phyloP scores from a whole-genome alignment of 805 yeast species.

The Lipomyces kockii region DNA sequence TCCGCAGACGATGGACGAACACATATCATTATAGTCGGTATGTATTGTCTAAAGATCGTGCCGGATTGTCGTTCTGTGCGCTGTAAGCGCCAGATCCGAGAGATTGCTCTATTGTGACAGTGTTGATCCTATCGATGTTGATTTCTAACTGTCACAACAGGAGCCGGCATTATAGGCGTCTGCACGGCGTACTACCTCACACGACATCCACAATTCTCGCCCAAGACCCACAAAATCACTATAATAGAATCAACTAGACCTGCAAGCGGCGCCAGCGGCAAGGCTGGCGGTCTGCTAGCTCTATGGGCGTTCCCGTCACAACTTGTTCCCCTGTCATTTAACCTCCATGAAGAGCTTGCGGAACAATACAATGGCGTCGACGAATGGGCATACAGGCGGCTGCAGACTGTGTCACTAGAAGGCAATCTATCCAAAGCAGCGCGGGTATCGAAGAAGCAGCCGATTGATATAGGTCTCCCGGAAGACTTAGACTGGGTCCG shows the following conservation, averaged over 20 bases:
- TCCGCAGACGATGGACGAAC: conserved; percentile 39
- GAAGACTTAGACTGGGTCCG: conserved; percentile 77
- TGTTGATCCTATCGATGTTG: neutral
- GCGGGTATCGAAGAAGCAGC: conserved; percentile 22
- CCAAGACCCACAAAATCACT: conserved; percentile 76
- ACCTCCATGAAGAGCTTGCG: conserved; percentile 80
- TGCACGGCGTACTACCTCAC: conserved; percentile 90
- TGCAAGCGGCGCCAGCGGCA: conserved; percentile 97
- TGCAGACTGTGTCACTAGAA: conserved; percentile 84
- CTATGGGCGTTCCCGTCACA: conserved; percentile 97
- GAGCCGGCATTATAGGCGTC: conserved; percentile 94
- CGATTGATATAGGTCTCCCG: conserved; percentile 50
- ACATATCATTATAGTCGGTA: conserved; percentile 81
- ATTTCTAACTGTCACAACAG: conserved; percentile 34
- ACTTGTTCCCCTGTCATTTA: conserved; percentile 85
- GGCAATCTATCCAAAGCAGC: conserved; percentile 62
- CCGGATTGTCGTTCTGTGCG: neutral
- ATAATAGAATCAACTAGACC: conserved; percentile 86
- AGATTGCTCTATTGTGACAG: neutral
- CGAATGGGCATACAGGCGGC: conserved; percentile 91
- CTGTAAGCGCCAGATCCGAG: neutral
- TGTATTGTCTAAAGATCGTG: conserved; percentile 1
- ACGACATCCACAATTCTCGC: conserved; percentile 77
- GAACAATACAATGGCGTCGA: conserved; percentile 78
- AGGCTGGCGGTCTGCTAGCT: conserved; percentile 95